Evolutionary conservation across 1,284 basidiomycete species (phyloP).

Genomic region (Farysia itapuensis): DNA sequence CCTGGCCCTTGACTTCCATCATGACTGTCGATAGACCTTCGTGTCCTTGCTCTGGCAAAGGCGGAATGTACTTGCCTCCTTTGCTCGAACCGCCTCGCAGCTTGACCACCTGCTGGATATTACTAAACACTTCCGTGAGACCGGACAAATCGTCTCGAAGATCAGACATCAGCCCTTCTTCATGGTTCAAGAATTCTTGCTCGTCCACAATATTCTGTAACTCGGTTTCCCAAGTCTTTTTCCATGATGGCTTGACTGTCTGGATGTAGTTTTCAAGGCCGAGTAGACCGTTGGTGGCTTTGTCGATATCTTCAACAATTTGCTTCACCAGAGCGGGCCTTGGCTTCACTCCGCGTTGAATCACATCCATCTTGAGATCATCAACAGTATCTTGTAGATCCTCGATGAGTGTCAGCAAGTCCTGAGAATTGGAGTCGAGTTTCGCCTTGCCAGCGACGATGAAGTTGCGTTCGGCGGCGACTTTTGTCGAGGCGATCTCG

Average conservation of each 20-base stretch:
- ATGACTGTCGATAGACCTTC: slow-evolving; percentile 56
- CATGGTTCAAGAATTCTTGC: slow-evolving; percentile 78
- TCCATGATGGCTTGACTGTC: slow-evolving; percentile 93
- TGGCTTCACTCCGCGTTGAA: slow-evolving; percentile 83
- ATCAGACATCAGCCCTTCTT: slow-evolving; percentile 54
- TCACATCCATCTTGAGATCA: slow-evolving; percentile 84
- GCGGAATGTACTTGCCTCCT: slow-evolving; percentile 48
- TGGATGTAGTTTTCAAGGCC: slow-evolving; percentile 81
- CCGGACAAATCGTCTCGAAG: slow-evolving; percentile 50
- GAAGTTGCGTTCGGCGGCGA: slow-evolving; percentile 82
- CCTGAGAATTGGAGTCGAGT: slow-evolving; percentile 83
- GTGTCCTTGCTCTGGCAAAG: slow-evolving; percentile 55
- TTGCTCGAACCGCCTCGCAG: slow-evolving; percentile 40
- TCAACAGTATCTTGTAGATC: slow-evolving; percentile 92
- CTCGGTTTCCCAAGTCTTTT: slow-evolving; percentile 97
- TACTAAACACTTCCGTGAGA: slow-evolving; percentile 55
- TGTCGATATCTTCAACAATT: slow-evolving; percentile 74
- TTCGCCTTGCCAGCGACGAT: slow-evolving; percentile 89
- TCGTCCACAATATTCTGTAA: slow-evolving; percentile 95
- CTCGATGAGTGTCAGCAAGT: slow-evolving; percentile 87
- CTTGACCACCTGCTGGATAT: slow-evolving; percentile 58
- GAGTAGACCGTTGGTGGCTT: slow-evolving; percentile 73
- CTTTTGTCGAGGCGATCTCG: slow-evolving; percentile 69
- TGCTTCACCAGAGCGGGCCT: slow-evolving; percentile 73
- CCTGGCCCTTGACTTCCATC: slow-evolving; percentile 57